phyloP scores from a whole-genome alignment of 2,329 filamentous ascomycete genomes.

The Colletotrichum cereale region DNA sequence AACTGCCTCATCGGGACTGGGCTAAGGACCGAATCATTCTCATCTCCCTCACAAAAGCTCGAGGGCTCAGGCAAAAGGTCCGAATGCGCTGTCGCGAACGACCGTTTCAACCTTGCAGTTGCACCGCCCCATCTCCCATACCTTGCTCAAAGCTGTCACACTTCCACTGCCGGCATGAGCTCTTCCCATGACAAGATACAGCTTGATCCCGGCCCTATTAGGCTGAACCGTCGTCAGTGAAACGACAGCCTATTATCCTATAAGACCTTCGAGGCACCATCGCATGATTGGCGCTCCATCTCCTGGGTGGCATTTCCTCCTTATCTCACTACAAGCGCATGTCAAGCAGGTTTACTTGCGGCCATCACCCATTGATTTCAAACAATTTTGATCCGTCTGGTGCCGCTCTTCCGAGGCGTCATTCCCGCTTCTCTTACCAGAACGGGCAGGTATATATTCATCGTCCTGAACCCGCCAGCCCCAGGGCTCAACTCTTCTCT shows the following conservation, averaged over 20 bases:
- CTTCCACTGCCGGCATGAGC: conserved; percentile 31
- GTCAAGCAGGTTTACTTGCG: conserved; percentile 3
- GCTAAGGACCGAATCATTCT: conserved; percentile 4
- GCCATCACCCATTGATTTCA: conserved; percentile 11
- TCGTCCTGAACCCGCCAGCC: background rate
- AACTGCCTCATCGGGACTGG: conserved; percentile 38
- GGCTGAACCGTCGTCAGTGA: conserved; percentile 15
- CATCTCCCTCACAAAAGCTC: conserved; percentile 7
- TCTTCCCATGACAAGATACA: conserved; percentile 15
- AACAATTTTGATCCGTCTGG: background rate
- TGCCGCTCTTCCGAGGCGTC: conserved; percentile 20
- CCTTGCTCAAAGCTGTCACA: conserved; percentile 29
- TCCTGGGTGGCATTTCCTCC: conserved; percentile 6
- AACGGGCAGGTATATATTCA: conserved; percentile 12
- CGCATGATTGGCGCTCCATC: conserved; percentile 9
- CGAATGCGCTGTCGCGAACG: conserved; percentile 33
- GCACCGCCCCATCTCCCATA: conserved; percentile 28
- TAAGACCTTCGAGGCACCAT: conserved; percentile 3
- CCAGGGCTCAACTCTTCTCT: background rate
- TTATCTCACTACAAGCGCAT: conserved; percentile 9
- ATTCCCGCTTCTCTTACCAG: background rate
- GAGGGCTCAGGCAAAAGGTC: conserved; percentile 30
- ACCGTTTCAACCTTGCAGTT: conserved; percentile 39
- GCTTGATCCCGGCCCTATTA: background rate
- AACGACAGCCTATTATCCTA: conserved; percentile 3